Percentiles rank a stretch among this genome's conserved stretches.
phyloP scores from a whole-genome alignment of 1,139 yeast species.

The Insectozyma bohioensis region DNA sequence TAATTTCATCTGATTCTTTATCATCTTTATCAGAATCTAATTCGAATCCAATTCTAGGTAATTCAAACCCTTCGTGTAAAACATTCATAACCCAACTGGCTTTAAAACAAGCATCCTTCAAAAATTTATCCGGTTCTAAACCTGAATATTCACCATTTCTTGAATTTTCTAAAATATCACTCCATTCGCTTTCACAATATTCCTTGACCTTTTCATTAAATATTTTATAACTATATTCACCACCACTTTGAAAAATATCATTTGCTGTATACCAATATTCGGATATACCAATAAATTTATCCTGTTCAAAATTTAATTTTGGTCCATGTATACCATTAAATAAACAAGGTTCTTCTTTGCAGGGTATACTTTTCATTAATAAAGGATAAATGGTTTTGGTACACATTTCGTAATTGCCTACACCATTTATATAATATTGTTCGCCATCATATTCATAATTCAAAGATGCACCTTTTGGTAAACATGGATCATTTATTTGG shows the following conservation, averaged over 20 bases:
- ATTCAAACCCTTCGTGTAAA: constrained; percentile 74
- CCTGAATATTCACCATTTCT: constrained; percentile 51
- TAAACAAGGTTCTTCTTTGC: constrained; percentile 70
- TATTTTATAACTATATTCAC: constrained; percentile 63
- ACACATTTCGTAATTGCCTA: constrained; percentile 71
- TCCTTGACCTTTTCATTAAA: constrained; percentile 60
- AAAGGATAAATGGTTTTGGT: constrained; percentile 68
- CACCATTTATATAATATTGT: constrained; percentile 54
- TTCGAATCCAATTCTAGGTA: constrained; percentile 64
- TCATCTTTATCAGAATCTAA: constrained; percentile 22
- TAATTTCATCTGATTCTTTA: constrained; percentile 21
- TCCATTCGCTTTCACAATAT: constrained; percentile 71
- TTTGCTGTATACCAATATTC: constrained; percentile 88
- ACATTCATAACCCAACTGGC: constrained; percentile 80
- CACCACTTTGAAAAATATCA: constrained; percentile 76
- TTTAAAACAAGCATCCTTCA: constrained; percentile 73
- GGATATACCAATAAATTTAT: constrained; percentile 74
- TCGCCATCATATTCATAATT: constrained; percentile 41
- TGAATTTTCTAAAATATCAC: constrained; percentile 46
- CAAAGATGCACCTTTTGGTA: constrained; percentile 59
- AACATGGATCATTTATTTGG: constrained; percentile 63
- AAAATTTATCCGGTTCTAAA: constrained; percentile 43
- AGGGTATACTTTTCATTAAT: constrained; percentile 68
- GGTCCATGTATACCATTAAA: constrained; percentile 86
- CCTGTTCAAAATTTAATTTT: constrained; percentile 62